Evolutionary conservation across 1,284 basidiomycete species (phyloP).

Genomic region (Apiotrichum gracile): DNA sequence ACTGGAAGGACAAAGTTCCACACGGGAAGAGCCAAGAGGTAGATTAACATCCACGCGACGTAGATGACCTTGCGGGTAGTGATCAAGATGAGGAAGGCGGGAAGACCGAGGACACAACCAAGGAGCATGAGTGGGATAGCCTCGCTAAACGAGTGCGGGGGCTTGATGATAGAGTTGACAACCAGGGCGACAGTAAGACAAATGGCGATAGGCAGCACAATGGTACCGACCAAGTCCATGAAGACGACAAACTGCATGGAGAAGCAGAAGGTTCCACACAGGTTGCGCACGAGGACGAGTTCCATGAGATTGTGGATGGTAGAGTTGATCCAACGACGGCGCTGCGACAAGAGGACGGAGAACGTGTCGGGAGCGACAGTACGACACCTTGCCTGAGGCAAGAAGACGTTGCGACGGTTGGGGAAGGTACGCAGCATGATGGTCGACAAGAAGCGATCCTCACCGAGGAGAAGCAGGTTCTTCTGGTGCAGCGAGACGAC

Average conservation of each 20-base stretch:
- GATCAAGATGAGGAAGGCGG: conserved; percentile 84
- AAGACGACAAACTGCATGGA: conserved; percentile 98
- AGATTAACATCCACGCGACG: conserved; percentile 96
- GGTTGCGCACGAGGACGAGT: conserved; percentile 89
- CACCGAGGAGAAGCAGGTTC: conserved; percentile 90
- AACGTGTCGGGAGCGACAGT: conserved; percentile 97
- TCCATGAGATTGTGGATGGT: conserved; percentile 99
- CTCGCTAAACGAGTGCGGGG: conserved; percentile 79
- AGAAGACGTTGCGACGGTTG: conserved; percentile 98
- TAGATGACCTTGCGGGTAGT: conserved; percentile 93
- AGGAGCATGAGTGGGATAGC: conserved; percentile 92
- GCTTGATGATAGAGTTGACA: conserved; percentile 70
- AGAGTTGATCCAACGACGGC: conserved; percentile 98
- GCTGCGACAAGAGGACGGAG: conserved; percentile 85
- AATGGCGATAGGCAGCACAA: conserved; percentile 92
- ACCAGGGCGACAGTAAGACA: conserved; percentile 83
- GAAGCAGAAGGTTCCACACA: conserved; percentile 94
- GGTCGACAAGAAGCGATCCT: conserved; percentile 97
- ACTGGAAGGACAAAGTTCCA: conserved; percentile 94
- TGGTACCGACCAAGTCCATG: conserved; percentile 95
- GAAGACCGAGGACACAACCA: conserved; percentile 83
- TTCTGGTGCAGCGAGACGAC: conserved; percentile 97
- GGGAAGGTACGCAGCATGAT: conserved; percentile 94
- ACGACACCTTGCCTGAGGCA: conserved; percentile 89
- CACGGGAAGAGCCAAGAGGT: conserved; percentile 82